Evolutionary conservation across 2,329 filamentous ascomycete genomes (phyloP), one percentile per base, ranked within the genome.

Genomic region (Gaeumannomyces sp.): DNA sequence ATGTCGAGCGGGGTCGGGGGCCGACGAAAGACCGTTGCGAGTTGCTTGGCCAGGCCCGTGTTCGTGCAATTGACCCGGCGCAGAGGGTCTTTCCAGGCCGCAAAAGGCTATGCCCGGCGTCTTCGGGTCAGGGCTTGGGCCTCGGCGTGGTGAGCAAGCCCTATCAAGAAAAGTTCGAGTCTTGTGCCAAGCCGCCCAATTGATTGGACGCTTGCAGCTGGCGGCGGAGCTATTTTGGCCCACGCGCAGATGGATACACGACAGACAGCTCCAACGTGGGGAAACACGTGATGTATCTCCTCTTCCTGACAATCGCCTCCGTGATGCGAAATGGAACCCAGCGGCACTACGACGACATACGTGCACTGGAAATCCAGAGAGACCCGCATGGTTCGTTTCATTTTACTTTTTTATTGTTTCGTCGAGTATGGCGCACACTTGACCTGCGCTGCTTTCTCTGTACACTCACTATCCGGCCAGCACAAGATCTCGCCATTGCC

Each of bases 341-440:
- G 16, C 14, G 1, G 3, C 14, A 38, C 22, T n/a, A n/a, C 13
- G 4, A n/a, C 45, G n/a, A n/a, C 6, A 22, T 10, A n/a, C 19
- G 45, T 45, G 45, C 45, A 53, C 10, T 11, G 45, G 6, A 19
- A 53, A n/a, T n/a, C 45, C 45, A 22, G 59, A 6, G 7, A 3
- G 22, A 33, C 33, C 11, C 1, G 3, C 38, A 11, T 6, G 33
- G 5, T 61, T 57, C 22, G 56, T 56, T 57, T 45, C 14, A 57
- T n/a, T 33, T 29, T 27, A 31, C 50, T 62, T 62, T 61, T 56
- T 62, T 62, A 10, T 62, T 62, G 22, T 22, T 53, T 38, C 6
- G 28, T 57, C 53, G 61, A 11, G 38, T 62, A 35, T 57, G 28
- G 50, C 45, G 35, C 22, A 53, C 45, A 53, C 16, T n/a, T 53